phyloP scores from a whole-genome alignment of 768 basidiomycete species.

The Tulasnella sp. region DNA sequence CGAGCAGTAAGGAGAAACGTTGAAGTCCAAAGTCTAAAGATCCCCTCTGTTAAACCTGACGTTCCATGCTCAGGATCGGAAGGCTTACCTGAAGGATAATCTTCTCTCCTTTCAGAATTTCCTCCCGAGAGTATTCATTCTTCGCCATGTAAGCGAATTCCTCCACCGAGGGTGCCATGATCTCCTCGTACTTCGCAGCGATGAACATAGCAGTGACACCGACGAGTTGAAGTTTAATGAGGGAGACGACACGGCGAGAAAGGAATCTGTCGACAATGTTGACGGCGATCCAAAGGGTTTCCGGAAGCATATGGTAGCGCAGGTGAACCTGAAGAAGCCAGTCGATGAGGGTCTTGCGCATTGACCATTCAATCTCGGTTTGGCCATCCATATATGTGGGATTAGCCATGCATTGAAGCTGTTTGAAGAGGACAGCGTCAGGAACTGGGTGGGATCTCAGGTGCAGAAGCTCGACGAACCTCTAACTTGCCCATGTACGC shows the following conservation, averaged over 20 bases:
- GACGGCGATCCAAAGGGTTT: slow-evolving; percentile 98
- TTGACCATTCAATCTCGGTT: slow-evolving; percentile 78
- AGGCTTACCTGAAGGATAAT: slow-evolving; percentile 72
- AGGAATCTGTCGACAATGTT: slow-evolving; percentile 94
- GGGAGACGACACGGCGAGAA: slow-evolving; percentile 75
- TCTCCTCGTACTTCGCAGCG: slow-evolving; percentile 98
- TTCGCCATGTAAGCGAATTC: slow-evolving; percentile 94
- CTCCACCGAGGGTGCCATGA: slow-evolving; percentile 66
- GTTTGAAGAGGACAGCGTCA: slow-evolving; percentile 42
- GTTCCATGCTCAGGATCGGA: background rate
- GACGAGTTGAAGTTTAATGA: slow-evolving; percentile 90
- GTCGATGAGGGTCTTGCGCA: slow-evolving; percentile 95
- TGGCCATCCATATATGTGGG: slow-evolving; percentile 92
- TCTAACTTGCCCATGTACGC: slow-evolving; percentile 91
- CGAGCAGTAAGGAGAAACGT: slow-evolving; percentile 94
- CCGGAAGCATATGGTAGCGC: slow-evolving; percentile 97
- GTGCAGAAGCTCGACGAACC: slow-evolving; percentile 42
- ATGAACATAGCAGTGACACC: slow-evolving; percentile 99
- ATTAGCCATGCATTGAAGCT: slow-evolving; percentile 67
- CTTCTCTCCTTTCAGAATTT: slow-evolving; percentile 95
- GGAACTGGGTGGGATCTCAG: background rate
- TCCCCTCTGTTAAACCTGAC: background rate
- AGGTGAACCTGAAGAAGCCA: slow-evolving; percentile 98
- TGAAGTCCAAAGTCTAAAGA: slow-evolving; percentile 73
- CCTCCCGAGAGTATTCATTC: slow-evolving; percentile 85